A percentile compares a stretch with the other conserved stretches of the same genome.
phyloP scores from a whole-genome alignment of 257 asterid genomes.

The Dorcoceras hygrometricum region DNA sequence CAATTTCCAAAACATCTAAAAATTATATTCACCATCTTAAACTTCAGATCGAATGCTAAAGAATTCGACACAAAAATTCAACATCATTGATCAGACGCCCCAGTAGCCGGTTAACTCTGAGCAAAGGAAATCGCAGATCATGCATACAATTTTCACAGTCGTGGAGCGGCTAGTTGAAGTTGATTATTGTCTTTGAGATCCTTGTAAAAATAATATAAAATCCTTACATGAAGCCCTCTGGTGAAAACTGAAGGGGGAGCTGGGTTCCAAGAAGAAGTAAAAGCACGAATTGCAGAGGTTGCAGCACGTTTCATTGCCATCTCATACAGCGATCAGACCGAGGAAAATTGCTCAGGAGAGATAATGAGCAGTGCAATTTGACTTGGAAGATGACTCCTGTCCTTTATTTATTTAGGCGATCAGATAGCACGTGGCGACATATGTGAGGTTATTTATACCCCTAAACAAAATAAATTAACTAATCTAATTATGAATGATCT shows the following conservation, averaged over 20 bases:
- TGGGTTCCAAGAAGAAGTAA: constrained; percentile 41
- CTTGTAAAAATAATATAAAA: neutral
- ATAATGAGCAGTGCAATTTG: neutral
- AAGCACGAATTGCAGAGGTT: constrained; percentile 58
- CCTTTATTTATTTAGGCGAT: no score
- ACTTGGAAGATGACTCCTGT: neutral
- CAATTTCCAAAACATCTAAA: constrained; percentile 14
- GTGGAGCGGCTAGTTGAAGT: no score
- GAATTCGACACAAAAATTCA: neutral
- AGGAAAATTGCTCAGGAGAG: no score
- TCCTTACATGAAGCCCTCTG: constrained; percentile 66
- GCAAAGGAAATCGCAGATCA: neutral
- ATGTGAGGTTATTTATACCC: no score
- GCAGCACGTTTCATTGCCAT: constrained; percentile 87
- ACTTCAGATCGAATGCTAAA: neutral
- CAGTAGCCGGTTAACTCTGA: neutral
- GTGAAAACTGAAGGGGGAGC: constrained; percentile 38
- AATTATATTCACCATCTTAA: no score
- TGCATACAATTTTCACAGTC: neutral
- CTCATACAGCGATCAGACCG: neutral
- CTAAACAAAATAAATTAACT: no score
- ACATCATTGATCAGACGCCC: neutral
- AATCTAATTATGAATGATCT: no score
- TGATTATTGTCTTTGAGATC: neutral
- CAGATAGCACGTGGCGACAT: no score